A percentile compares a stretch with the other conserved stretches of the same genome.
Evolutionary conservation across 345 rosid species (phyloP).

Genomic region (Eucalyptus regnans): DNA sequence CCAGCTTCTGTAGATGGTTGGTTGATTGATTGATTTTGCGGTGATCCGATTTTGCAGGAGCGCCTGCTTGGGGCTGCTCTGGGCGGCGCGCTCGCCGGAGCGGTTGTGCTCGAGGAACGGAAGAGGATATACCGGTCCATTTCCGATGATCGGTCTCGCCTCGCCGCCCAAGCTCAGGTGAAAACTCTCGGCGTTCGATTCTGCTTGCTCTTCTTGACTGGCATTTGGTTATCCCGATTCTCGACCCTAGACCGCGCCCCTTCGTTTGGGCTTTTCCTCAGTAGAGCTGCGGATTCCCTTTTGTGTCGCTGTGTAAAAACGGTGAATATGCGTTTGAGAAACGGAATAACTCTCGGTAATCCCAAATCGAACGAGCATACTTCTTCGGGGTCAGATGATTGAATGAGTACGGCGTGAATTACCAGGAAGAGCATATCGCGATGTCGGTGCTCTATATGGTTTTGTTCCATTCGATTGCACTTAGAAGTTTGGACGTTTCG

Average conservation of each 20-base stretch:
- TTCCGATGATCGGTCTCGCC: constrained; percentile 16
- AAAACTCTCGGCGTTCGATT: not conserved
- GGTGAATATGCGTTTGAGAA: not conserved
- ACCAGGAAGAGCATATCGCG: not conserved
- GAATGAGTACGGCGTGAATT: not conserved
- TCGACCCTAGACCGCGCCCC: not conserved
- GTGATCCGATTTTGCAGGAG: constrained; percentile 20
- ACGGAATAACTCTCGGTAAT: not conserved
- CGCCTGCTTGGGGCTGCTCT: constrained; percentile 74
- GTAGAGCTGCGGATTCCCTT: not conserved
- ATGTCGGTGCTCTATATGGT: not conserved
- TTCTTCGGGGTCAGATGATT: not conserved
- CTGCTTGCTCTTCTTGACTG: not conserved
- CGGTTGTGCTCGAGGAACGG: constrained; percentile 61
- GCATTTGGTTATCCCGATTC: not conserved
- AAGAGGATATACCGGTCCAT: constrained; percentile 48
- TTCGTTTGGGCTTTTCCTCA: not conserved
- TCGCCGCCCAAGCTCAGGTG: constrained; percentile 43
- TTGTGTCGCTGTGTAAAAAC: not conserved
- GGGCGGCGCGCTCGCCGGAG: constrained; percentile 48
- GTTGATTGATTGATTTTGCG: not conserved
- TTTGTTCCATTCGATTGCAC: not conserved
- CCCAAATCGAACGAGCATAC: not conserved
- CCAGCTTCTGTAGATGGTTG: not conserved
- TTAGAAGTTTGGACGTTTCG: not conserved